Evolutionary conservation across 1,284 basidiomycete species (phyloP).

Genomic region (Ceratobasidium sp.): DNA sequence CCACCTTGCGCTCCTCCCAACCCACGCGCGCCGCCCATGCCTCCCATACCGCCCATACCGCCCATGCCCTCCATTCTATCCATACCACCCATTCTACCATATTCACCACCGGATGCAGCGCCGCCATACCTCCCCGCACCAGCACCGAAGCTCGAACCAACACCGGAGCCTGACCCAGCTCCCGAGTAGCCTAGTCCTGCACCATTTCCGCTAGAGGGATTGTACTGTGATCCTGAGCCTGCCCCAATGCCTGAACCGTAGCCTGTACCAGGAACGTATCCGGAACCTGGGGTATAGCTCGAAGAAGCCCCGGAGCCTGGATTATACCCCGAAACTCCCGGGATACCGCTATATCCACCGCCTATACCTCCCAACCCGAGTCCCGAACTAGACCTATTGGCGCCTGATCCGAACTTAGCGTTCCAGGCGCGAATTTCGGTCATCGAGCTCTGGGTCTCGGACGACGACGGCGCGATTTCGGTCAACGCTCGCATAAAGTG

Average conservation of each 20-base stretch:
- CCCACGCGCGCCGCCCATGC: background rate
- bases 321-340: background rate
- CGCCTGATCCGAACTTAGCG: constrained; percentile 85
- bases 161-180: background rate
- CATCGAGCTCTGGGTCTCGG: constrained; percentile 83
- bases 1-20: background rate
- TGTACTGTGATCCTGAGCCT: too few species aligned
- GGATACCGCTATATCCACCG: background rate
- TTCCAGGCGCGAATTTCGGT: constrained; percentile 91
- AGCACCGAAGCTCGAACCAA: background rate
- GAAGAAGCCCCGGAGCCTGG: background rate
- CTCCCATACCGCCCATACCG: background rate
- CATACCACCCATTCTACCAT: background rate
- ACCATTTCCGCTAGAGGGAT: too few species aligned
- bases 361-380: background rate
- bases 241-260: too few species aligned
- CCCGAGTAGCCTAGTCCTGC: too few species aligned
- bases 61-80: background rate
- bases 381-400: constrained; percentile 46
- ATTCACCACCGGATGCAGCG: too few species aligned
- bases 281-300: background rate
- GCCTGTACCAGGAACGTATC: background rate
- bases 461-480: constrained; percentile 89
- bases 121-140: background rate
- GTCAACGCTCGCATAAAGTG: constrained; percentile 86